These are phyloP conservation scores for Lactarius akahatsu DNA, from an alignment of 768 basidiomycete genomes.

Conservation along the genomic window DNA sequence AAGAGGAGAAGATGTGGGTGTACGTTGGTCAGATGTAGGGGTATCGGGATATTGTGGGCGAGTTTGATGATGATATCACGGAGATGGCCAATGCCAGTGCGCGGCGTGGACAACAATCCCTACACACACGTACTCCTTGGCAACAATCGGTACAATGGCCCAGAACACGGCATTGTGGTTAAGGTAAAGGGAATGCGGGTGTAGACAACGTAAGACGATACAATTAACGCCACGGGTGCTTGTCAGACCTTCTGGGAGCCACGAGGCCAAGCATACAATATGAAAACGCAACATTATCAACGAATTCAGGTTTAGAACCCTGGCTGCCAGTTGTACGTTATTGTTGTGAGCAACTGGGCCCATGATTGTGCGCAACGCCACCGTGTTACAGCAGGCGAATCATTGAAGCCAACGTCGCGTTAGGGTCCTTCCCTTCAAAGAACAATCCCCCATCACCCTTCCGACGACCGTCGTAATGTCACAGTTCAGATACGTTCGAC, in stretches of 20 bases:
- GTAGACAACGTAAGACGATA: neutral
- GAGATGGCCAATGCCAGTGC: neutral
- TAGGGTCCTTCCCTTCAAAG: neutral
- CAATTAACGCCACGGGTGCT: neutral
- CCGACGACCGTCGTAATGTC: neutral
- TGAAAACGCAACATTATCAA: neutral
- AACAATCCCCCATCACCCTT: neutral
- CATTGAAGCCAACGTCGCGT: neutral
- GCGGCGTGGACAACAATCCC: neutral
- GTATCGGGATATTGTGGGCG: neutral
- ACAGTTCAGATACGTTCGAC: neutral
- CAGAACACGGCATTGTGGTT: conserved; percentile 6
- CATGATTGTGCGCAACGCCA: neutral
- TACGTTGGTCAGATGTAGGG: neutral
- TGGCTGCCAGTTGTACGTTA: neutral
- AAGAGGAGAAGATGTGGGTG: neutral
- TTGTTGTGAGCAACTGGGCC: neutral
- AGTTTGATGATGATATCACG: conserved; percentile 9
- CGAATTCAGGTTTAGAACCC: neutral
- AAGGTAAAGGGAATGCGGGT: neutral
- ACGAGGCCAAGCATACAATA: neutral
- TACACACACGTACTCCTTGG: conserved; percentile 13
- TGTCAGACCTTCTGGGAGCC: neutral
- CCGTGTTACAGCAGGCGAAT: neutral
- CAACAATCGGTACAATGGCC: neutral